Base-by-base conservation (phyloP, 192 early-diverging fungal genomes). In the Obelidium mucronatum region DNA sequence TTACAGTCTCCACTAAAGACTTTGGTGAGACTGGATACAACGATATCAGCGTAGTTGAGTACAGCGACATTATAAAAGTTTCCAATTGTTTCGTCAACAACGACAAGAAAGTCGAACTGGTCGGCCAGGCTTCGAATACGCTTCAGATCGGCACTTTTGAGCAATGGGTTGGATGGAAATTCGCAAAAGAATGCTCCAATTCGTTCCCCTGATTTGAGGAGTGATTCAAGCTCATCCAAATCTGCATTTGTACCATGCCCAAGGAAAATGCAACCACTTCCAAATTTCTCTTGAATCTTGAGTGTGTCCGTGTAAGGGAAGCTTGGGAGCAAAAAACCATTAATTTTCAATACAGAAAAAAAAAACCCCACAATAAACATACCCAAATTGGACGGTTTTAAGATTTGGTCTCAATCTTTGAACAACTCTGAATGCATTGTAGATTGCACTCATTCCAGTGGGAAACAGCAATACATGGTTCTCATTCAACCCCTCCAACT, bases 291-390 rank as follows among this genome's bases (percentile, higher is more conserved):
- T 66, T 97, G 88, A 42, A 99, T 93, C 82, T 99, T 99, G 30
- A 99, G 85, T n/a, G 95, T 96, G 79, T 99, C 97, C 1, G 92
- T 90, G 83, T 99, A 99, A 5, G 95, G 92, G 75, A 99, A 98
- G 0, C 92, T 93, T 73, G 1, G 28, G 17, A 31, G 5, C 24
- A 51, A 78, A 40, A 74, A 19, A 35, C 26, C 78, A n/a, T 51
- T 2, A 64, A 64, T 6, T 51, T 5, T 53, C 33, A 30, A 22
- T 22, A 30, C n/a, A 11, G 52, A 37, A 4, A 6, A 31, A 17
- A n/a, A n/a, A n/a, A n/a, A n/a, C n/a, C n/a, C n/a, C n/a, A n/a
- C n/a, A n/a, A 35, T 31, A 62, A 11, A 22, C 55, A 56, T 83
- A 93, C 92, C 97, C 96, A 87, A 94, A 99, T 74, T 95, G 96